Percentiles rank a stretch among this genome's conserved stretches.
Evolutionary conservation across 2,329 filamentous ascomycete genomes (phyloP).

Genomic region (Hymenoscyphus linearis): DNA sequence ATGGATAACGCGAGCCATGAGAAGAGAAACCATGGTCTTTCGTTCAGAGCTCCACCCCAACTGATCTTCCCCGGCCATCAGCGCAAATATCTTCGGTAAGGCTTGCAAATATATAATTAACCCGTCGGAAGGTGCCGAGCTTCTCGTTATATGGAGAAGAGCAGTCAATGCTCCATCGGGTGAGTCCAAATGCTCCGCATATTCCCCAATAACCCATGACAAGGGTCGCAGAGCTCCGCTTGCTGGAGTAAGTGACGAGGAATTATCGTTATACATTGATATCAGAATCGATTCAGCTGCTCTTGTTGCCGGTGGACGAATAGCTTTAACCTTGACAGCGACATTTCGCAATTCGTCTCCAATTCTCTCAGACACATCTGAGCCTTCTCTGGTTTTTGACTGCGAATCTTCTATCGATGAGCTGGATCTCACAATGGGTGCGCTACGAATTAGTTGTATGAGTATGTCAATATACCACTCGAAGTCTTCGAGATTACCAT

Average conservation of each 20-base stretch:
- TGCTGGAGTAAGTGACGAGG: slow-evolving; percentile 50
- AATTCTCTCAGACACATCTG: slow-evolving; percentile 60
- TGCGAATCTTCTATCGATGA: slow-evolving; percentile 18
- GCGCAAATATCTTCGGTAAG: slow-evolving; percentile 76
- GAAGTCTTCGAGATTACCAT: slow-evolving; percentile 80
- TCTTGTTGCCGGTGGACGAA: slow-evolving; percentile 73
- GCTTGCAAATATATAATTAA: slow-evolving; percentile 81
- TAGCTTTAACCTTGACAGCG: slow-evolving; percentile 81
- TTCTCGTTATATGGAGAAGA: slow-evolving; percentile 59
- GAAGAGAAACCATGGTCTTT: slow-evolving; percentile 68
- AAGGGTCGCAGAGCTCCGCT: slow-evolving; percentile 68
- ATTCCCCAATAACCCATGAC: slow-evolving; percentile 87
- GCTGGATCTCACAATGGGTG: slow-evolving; percentile 44
- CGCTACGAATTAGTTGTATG: slow-evolving; percentile 73
- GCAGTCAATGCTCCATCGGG: slow-evolving; percentile 69
- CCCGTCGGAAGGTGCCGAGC: slow-evolving; percentile 54
- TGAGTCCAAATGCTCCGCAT: slow-evolving; percentile 63
- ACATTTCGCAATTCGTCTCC: slow-evolving; percentile 85
- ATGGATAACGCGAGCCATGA: slow-evolving; percentile 77
- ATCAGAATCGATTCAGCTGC: slow-evolving; percentile 74
- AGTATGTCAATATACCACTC: slow-evolving; percentile 96
- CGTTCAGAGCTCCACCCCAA: slow-evolving; percentile 66
- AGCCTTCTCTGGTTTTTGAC: slow-evolving; percentile 14
- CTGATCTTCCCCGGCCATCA: slow-evolving; percentile 60
- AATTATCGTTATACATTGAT: slow-evolving; percentile 48